Base-by-base conservation (phyloP, 441 rosid genomes). In the Capsella rubella region DNA sequence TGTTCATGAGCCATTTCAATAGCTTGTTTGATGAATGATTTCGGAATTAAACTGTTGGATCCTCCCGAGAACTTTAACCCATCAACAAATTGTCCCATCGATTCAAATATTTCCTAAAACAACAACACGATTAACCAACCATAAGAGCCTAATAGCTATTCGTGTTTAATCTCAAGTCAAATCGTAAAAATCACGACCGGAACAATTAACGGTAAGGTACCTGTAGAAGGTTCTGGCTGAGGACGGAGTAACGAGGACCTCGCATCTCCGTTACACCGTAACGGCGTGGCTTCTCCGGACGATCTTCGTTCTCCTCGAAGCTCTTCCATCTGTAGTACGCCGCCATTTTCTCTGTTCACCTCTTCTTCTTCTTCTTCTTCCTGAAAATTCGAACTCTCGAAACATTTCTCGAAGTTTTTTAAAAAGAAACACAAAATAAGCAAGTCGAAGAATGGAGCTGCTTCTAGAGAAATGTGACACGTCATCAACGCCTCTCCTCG, bases 41-140 rank as follows among this genome's bases (percentile, higher is more conserved):
- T 95, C 0, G 97, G 90, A 84, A 90, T 84, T 25, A 90, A 83
- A 83, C 95, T 89, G 69, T 88, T 73, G 3, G 99, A 90, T 27
- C 97, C 97, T 55, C 95, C 98, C 0, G 95, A 84, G 71, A 95
- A 90, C 82, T 92, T 95, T 81, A 92, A 67, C 4, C 99, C 98
- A 69, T 92, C 98, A 37, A 95, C 96, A 72, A 90, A 92, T 10
- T 87, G 89, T 21, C 97, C 99, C 90, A 80, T 88, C 14, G 92
- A 87, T 69, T 90, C 93, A 10, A 95, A 92, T 4, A 92, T 80
- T 58, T 89, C 96, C 98, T 92, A 58, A 34, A 34, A 78, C 72
- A 34, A 78, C 72, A 63, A 61, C 37, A 62, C 13, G 25, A 71
- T 71, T 11, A 12, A 34, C 53, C 28, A 16, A 18, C 18, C 45